A percentile compares a stretch with the other conserved stretches of the same genome.
Evolutionary conservation across 768 basidiomycete species (phyloP).

Genomic region (Albatrellus ellisii): DNA sequence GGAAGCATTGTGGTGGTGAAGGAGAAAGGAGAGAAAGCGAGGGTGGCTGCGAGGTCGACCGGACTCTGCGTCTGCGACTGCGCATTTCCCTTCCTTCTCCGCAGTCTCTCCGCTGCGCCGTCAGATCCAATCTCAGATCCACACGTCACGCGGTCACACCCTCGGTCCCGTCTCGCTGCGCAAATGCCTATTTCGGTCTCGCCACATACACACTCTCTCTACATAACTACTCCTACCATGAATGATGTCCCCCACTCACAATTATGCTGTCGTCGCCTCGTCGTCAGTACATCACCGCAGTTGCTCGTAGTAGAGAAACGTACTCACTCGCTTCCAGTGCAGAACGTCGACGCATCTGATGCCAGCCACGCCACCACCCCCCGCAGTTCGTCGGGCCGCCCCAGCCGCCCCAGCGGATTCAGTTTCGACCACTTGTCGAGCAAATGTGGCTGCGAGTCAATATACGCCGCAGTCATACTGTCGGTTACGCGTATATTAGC

Average conservation of each 20-base stretch:
- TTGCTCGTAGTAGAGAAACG: neutral
- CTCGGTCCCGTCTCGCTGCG: neutral
- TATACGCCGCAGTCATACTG: constrained; percentile 65
- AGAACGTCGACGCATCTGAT: constrained; percentile 64
- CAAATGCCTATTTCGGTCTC: neutral
- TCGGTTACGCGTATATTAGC: neutral
- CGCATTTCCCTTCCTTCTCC: constrained; percentile 8
- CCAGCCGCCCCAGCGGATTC: constrained; percentile 63
- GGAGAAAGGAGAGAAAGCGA: neutral
- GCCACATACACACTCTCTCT: neutral
- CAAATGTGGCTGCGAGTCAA: constrained; percentile 52
- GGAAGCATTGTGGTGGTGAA: constrained; percentile 10
- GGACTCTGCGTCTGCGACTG: too few relatives aligned
- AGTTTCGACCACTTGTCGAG: constrained; percentile 51
- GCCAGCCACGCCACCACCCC: constrained; percentile 64
- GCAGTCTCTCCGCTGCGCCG: constrained; percentile 11
- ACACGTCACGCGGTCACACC: constrained; percentile 1
- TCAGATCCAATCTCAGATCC: constrained; percentile 6
- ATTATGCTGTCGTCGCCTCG: constrained; percentile 33
- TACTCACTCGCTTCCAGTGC: constrained; percentile 74
- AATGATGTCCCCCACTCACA: constrained; percentile 49
- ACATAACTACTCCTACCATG: constrained; percentile 30
- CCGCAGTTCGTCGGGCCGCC: constrained; percentile 58
- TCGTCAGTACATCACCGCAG: constrained; percentile 1
- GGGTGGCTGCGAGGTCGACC: too few relatives aligned